These are phyloP conservation scores for Psilocybe azurescens DNA, from an alignment of 768 basidiomycete species.

Conservation along the genomic window DNA sequence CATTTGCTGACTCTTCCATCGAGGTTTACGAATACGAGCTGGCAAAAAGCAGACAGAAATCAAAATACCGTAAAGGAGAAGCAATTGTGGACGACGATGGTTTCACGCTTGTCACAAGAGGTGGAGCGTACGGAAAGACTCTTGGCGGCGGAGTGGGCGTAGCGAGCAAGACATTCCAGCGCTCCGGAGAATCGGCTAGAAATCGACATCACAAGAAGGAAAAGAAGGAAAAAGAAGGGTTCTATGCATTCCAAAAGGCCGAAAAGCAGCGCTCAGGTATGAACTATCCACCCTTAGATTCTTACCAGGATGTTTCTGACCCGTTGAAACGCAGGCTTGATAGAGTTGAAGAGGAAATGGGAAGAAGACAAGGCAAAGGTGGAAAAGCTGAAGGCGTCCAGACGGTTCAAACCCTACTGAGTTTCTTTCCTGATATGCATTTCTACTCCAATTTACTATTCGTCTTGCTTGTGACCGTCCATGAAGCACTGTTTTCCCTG, in stretches of 20 bases:
- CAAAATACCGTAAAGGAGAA: constrained; percentile 80
- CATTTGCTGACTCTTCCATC: constrained; percentile 83
- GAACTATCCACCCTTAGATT: constrained; percentile 17
- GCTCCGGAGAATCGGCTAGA: constrained; percentile 56
- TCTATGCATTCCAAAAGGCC: constrained; percentile 91
- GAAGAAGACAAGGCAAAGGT: constrained; percentile 89
- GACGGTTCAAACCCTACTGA: constrained; percentile 90
- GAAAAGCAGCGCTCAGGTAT: constrained; percentile 88
- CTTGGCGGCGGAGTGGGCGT: constrained; percentile 78
- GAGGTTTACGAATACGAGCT: constrained; percentile 77
- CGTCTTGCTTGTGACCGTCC: neutral
- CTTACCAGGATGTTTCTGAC: neutral
- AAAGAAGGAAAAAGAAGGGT: constrained; percentile 72
- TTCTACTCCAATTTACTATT: neutral
- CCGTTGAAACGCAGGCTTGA: constrained; percentile 53
- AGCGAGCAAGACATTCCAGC: constrained; percentile 69
- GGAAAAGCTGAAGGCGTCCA: constrained; percentile 77
- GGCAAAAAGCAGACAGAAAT: constrained; percentile 62
- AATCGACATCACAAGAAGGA: constrained; percentile 56
- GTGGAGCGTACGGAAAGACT: constrained; percentile 88
- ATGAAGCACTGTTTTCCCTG: neutral
- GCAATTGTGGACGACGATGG: constrained; percentile 94
- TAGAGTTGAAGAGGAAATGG: constrained; percentile 80
- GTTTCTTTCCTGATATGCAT: neutral
- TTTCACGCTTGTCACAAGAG: constrained; percentile 92